These are phyloP conservation scores for Thecaphora thlaspeos DNA, from an alignment of 1,284 basidiomycete genomes.

Conservation along the genomic window DNA sequence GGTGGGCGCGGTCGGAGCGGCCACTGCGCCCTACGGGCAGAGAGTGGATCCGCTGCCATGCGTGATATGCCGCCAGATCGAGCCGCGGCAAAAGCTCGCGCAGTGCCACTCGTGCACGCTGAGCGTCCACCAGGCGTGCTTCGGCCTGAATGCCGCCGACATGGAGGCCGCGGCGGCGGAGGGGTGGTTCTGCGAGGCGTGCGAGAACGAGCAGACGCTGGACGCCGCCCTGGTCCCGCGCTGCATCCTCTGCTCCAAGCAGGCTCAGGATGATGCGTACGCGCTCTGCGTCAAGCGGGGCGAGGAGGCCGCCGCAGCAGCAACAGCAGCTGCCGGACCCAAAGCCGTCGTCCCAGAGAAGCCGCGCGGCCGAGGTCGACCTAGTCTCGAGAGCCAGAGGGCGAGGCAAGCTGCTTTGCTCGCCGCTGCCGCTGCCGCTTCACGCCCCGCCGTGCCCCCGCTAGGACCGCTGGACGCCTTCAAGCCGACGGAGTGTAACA, in stretches of 20 bases:
- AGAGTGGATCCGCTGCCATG: slow-evolving; percentile 47
- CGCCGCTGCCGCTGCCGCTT: too few relatives aligned
- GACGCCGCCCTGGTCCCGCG: slow-evolving; percentile 40
- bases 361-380: slow-evolving; percentile 12
- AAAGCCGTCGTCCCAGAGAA: slow-evolving; percentile 17
- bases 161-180: slow-evolving; percentile 32
- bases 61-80: slow-evolving; percentile 49
- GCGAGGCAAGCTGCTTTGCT: too few relatives aligned
- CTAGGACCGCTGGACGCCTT: slow-evolving; percentile 69
- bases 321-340: slow-evolving; percentile 20
- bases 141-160: slow-evolving; percentile 42
- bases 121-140: slow-evolving; percentile 52
- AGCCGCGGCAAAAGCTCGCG: slow-evolving; percentile 49
- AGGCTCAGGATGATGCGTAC: too few relatives aligned
- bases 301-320: slow-evolving; percentile 26
- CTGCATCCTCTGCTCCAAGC: slow-evolving; percentile 45
- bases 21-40: too few relatives aligned
- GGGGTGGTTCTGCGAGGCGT: slow-evolving; percentile 52
- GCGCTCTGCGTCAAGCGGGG: neutral
- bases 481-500: slow-evolving; percentile 90
- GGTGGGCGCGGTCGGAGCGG: too few relatives aligned
- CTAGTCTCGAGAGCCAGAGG: too few relatives aligned
- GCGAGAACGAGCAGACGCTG: slow-evolving; percentile 47
- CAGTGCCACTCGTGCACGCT: slow-evolving; percentile 52
- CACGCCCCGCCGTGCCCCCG: slow-evolving; percentile 5